phyloP scores from a whole-genome alignment of 1,284 basidiomycete genomes.

The Coniferiporia sulphurascens region DNA sequence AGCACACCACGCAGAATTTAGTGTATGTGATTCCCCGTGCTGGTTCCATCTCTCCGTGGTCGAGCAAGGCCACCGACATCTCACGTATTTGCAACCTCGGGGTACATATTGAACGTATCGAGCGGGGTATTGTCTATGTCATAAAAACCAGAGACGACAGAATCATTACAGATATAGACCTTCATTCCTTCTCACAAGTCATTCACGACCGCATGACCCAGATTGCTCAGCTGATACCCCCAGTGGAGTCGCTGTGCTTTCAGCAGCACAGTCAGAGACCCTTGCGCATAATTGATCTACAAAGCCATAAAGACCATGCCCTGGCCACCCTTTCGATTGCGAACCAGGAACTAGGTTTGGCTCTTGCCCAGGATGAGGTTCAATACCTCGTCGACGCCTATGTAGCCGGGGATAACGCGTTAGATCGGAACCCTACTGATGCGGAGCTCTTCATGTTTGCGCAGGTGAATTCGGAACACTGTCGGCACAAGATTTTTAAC shows the following conservation, averaged over 20 bases:
- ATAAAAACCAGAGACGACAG: conserved; percentile 47
- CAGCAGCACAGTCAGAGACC: conserved; percentile 61
- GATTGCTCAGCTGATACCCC: conserved; percentile 53
- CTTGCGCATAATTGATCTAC: conserved; percentile 68
- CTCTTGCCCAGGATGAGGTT: conserved; percentile 87
- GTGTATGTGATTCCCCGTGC: conserved; percentile 77
- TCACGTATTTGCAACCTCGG: conserved; percentile 81
- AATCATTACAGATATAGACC: conserved; percentile 36
- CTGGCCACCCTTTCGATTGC: conserved; percentile 56
- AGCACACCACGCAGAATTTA: conserved; percentile 35
- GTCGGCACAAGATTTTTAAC: conserved; percentile 99
- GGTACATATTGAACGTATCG: conserved; percentile 69
- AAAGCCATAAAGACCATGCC: conserved; percentile 24
- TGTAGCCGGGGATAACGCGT: conserved; percentile 57
- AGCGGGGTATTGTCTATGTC: conserved; percentile 77
- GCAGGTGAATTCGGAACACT: conserved; percentile 99
- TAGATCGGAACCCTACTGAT: conserved; percentile 85
- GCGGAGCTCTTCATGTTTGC: conserved; percentile 99
- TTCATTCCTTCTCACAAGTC: conserved; percentile 55
- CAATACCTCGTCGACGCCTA: conserved; percentile 92
- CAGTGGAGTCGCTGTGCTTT: conserved; percentile 66
- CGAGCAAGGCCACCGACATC: conserved; percentile 96
- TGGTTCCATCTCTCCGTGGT: conserved; percentile 90
- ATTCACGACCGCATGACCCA: conserved; percentile 98
- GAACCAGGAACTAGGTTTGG: conserved; percentile 86